These are phyloP conservation scores for Drosera capensis DNA, from an alignment of 148 eudicot genomes.

Conservation along the genomic window DNA sequence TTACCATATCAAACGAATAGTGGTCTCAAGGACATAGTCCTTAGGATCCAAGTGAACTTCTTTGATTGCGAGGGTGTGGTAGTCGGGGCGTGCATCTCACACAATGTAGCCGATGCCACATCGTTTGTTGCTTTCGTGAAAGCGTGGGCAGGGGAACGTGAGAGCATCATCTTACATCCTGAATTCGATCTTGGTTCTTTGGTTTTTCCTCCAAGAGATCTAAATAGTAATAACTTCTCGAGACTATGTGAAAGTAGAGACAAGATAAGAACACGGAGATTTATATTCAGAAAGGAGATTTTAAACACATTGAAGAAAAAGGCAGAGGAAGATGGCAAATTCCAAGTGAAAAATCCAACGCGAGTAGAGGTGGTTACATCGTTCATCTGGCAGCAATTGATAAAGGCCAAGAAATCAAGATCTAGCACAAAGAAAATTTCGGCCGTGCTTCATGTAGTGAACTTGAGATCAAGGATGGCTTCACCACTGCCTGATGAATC, in stretches of 20 bases:
- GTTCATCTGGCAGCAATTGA: slow-evolving; percentile 12
- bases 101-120: slow-evolving; percentile 9
- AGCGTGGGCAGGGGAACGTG: slow-evolving; percentile 8
- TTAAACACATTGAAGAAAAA: slow-evolving; percentile 1
- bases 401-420: not conserved
- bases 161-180: not conserved
- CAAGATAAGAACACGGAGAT: slow-evolving; percentile 1
- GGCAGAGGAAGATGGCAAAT: not conserved
- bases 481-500: slow-evolving; percentile 19
- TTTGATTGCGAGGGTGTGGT: slow-evolving; percentile 11
- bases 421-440: slow-evolving; percentile 1
- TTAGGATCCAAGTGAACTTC: too few species aligned
- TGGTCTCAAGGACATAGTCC: too few species aligned
- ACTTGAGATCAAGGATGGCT: slow-evolving; percentile 18
- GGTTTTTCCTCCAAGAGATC: slow-evolving; percentile 6
- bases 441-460: slow-evolving; percentile 25
- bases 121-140: slow-evolving; percentile 1
- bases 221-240: not conserved
- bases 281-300: slow-evolving; percentile 4
- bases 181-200: slow-evolving; percentile 10
- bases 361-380: slow-evolving; percentile 30
- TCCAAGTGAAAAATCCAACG: slow-evolving; percentile 8
- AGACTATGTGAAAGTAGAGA: not conserved
- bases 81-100: slow-evolving; percentile 8
- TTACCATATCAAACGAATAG: too few species aligned